Percentiles rank a stretch among this genome's conserved stretches.
phyloP scores from a whole-genome alignment of 352 stramenopile species.

The Globisporangium echinulatum region DNA sequence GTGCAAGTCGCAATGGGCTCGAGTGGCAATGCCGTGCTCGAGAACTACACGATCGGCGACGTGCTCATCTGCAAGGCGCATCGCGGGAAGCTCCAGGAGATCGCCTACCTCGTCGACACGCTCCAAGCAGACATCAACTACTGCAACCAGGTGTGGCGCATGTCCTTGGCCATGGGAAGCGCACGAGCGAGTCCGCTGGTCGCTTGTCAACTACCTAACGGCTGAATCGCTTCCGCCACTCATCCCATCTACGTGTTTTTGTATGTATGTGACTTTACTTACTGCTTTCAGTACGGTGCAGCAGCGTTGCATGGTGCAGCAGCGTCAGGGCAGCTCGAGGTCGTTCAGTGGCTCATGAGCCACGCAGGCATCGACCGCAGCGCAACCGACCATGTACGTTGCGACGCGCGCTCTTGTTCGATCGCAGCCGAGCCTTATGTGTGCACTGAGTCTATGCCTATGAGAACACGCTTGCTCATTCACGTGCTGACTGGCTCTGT shows the following conservation, averaged over 20 bases:
- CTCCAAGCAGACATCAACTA: constrained; percentile 82
- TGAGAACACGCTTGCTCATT: too few species aligned
- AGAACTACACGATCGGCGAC: constrained; percentile 81
- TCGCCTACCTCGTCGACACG: constrained; percentile 66
- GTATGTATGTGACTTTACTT: not conserved
- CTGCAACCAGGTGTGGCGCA: constrained; percentile 63
- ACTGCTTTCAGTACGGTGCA: constrained; percentile 56
- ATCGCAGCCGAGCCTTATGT: too few species aligned
- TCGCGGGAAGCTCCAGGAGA: constrained; percentile 75
- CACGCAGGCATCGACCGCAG: constrained; percentile 51
- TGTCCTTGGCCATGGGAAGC: not conserved
- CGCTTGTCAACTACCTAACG: too few species aligned
- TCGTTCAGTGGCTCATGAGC: constrained; percentile 74
- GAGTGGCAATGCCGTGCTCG: constrained; percentile 38
- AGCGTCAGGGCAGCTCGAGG: constrained; percentile 70
- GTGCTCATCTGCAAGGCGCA: constrained; percentile 84
- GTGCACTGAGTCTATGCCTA: not conserved
- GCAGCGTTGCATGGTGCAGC: constrained; percentile 72
- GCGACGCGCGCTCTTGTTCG: too few species aligned
- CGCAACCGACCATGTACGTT: constrained; percentile 60
- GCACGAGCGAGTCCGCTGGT: not conserved
- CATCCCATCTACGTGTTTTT: too few species aligned
- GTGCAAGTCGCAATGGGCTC: constrained; percentile 54
- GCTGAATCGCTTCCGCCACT: too few species aligned
- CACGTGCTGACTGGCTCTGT: not conserved